Evolutionary conservation across 2,329 filamentous ascomycete species (phyloP), one percentile per base, ranked within the genome.

Genomic region (Lecanicillium sp.): DNA sequence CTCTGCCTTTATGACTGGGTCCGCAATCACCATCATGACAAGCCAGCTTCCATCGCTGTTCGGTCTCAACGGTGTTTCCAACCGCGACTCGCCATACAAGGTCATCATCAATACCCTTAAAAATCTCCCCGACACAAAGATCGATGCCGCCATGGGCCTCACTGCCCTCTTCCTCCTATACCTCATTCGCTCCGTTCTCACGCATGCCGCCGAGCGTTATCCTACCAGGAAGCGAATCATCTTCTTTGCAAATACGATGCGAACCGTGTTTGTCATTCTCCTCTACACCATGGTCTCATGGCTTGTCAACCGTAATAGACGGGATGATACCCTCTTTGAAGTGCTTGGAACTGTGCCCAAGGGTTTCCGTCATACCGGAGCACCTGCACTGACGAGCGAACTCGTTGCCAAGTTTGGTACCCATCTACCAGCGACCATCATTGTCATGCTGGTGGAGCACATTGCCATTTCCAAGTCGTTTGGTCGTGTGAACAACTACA

Each of bases 1-100:
- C 38, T 89, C 85, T 0, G 88, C 92, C 3, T 96, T 95, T 67
- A 95, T 96, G 85, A 96, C 92, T 0, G 90, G 90, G 3, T 95
- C 90, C 5, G 88, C 90, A 38, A 74, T 98, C 59, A 94, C 77
- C 51, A 96, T 98, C 54, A 80, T 77, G 13, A 74, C 78, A 17
- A 89, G 92, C 25, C 92, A 98, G 59, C 71, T 95, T 5, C 83
- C 85, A 2, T 73, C 74, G 3, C 65, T 96, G 58, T 75, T 98
- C 65, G 92, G 92, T 6, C 80, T 95, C 53, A 71, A 70, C 1
- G 74, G 75, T 16, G 79, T 92, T 58, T 77, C 80, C 45, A 94
- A 79, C 12, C 73, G 87, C 49, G 88, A 75, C 13, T 62, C 86
- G 1, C 87, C 92, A 0, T 96, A 94, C 56, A 59, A 67, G 49